Evolutionary conservation across 176 grass and related monocot genomes (phyloP), one percentile per base, ranked within the genome.

Genomic region (Carex cristatella): DNA sequence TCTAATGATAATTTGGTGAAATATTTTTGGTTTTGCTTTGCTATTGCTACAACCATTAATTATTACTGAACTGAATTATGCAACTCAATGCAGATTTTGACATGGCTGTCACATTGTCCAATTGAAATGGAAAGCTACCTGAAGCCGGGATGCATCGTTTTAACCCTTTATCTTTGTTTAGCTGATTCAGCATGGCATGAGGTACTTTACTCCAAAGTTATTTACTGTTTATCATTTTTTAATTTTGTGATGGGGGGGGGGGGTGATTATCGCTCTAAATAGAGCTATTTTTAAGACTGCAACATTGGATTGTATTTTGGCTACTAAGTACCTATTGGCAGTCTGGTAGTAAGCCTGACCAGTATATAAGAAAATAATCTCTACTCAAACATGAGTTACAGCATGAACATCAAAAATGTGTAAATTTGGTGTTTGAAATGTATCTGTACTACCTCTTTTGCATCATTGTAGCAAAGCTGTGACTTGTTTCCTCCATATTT

Each of bases 121-220:
- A 91, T 80, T 75, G 95, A 94, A 54, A 86, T 98, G 84, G 95
- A 98, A 57, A 98, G 95, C 84, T 94, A 94, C 83, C 94, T 98
- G n/a, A 94, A 88, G 86, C 95, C 95, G 59, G 95, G 95, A 12
- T 98, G 95, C 84, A 84, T 98, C 32, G 91, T 98, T 93, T 83
- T 98, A 81, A 94, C 92, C 53, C 56, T 98, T 78, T 98, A 98
- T 69, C 84, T 98, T 71, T 86, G 85, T 42, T 87, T 94, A 80
- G 55, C 92, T 76, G 86, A 93, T 79, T 98, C 87, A 87, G 84
- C 87, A 82, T 98, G 92, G 92, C 78, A 93, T 32, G 64, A 96
- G 85, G 94, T 96, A 91, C 27, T 56, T 62, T 57, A 67, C 30
- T 48, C 19, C 31, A 23, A 7, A 42, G 16, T 62, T 63, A 59